Evolutionary conservation across 129 eudicot genomes (phyloP).

Genomic region (Centaurea solstitialis): DNA sequence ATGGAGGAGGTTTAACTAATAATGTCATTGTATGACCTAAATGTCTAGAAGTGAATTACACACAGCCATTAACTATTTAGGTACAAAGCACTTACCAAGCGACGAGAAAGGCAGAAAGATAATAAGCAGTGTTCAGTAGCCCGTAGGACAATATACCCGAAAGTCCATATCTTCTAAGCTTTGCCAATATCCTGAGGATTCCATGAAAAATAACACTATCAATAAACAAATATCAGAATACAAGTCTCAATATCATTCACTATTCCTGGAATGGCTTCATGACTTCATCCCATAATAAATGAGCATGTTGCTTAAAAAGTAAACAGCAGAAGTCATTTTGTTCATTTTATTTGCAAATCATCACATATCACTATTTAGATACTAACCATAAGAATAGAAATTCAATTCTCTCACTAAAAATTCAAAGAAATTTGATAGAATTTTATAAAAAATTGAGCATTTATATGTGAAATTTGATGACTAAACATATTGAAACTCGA

Average conservation of each 20-base stretch:
- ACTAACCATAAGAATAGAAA: neutral
- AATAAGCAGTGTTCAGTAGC: slow-evolving; percentile 82
- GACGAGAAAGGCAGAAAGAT: slow-evolving; percentile 71
- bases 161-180: slow-evolving; percentile 75
- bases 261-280: neutral
- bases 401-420: neutral
- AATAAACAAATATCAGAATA: slow-evolving; percentile 1
- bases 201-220: slow-evolving; percentile 11
- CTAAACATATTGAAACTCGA: neutral
- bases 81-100: slow-evolving; percentile 66
- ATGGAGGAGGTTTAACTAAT: neutral
- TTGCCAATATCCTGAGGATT: slow-evolving; percentile 57
- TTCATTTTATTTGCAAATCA: neutral
- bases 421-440: neutral
- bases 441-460: neutral
- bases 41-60: neutral
- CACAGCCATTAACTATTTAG: neutral
- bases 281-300: neutral
- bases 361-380: neutral
- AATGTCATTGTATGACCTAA: neutral
- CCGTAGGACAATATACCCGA: slow-evolving; percentile 91
- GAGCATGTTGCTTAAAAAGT: neutral
- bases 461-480: neutral
- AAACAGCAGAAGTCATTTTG: neutral
- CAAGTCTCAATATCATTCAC: neutral